These are phyloP conservation scores for Salix dunnii DNA, from an alignment of 345 rosid species.

Conservation along the genomic window DNA sequence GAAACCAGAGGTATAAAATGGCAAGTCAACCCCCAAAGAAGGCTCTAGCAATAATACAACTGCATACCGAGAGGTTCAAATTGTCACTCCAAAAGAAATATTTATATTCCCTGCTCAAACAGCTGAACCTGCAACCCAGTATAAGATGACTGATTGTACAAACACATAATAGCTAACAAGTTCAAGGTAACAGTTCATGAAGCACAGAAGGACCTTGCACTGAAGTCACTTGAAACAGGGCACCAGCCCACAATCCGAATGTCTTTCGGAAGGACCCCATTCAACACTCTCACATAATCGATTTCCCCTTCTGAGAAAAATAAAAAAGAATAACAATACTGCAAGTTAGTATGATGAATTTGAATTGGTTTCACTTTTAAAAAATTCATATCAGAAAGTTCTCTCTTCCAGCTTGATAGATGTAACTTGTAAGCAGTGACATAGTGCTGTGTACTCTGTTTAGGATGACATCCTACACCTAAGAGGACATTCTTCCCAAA, in stretches of 20 bases:
- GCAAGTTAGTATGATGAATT: slow-evolving; percentile 3
- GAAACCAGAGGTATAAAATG: neutral
- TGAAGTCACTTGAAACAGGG: slow-evolving; percentile 77
- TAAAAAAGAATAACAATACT: slow-evolving; percentile 11
- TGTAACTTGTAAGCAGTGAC: neutral
- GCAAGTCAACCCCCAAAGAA: neutral
- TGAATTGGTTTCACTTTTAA: neutral
- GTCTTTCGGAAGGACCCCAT: slow-evolving; percentile 87
- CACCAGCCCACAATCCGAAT: slow-evolving; percentile 89
- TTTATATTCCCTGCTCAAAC: slow-evolving; percentile 74
- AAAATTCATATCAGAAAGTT: neutral
- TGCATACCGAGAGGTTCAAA: slow-evolving; percentile 53
- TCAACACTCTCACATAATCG: slow-evolving; percentile 81
- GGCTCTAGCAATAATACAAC: neutral
- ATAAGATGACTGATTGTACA: slow-evolving; percentile 11
- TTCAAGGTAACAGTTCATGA: neutral
- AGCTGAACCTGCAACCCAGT: slow-evolving; percentile 66
- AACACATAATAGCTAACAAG: slow-evolving; percentile 1
- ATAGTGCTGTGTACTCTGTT: neutral
- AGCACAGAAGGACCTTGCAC: slow-evolving; percentile 66
- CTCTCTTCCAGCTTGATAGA: neutral
- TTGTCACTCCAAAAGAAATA: slow-evolving; percentile 75
- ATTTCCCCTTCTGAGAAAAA: slow-evolving; percentile 57
- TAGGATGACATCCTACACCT: neutral
- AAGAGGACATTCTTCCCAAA: neutral